Base-by-base conservation (phyloP, 2,329 filamentous ascomycete genomes). In the Trichoderma sp. region DNA sequence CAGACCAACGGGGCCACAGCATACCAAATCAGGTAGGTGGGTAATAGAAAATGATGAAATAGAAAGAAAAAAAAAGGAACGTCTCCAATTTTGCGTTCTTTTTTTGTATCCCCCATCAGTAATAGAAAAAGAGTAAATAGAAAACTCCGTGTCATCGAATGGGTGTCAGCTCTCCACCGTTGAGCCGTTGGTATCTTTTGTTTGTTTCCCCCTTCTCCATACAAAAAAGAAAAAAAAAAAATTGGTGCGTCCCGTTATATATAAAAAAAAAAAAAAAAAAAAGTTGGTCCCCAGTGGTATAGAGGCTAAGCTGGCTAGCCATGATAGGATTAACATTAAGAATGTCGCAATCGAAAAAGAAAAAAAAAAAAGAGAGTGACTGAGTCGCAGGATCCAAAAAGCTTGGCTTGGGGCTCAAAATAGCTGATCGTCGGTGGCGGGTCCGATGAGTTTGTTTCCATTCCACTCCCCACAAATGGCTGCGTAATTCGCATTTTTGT, bases 71-170 rank as follows among this genome's bases (percentile, higher is more conserved):
- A 46, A 49, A 49, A 49, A 49, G 46, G 8, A 49, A 58, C 34
- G 54, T 28, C 63, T 54, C 63, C 63, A 51, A 49, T 37, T 66
- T 66, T 66, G 63, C 54, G 54, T 54, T 49, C 63, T 58, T 51
- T 66, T 66, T 56, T 46, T 34, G 55, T n/a, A 16, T 55, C 43
- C 54, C 51, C 30, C 14, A 59, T 59, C 13, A 59, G 26, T 18
- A 46, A 58, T 32, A 30, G 32, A 18, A 26, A 51, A 56, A 56
- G 30, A 28, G 21, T 21, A 34, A 65, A 26, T 3, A 56, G 7
- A 37, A 58, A 65, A 65, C 13, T 55, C 60, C 32, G 37, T 55
- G 16, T 64, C 34, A 26, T 64, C 5, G 60, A 39, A 64, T 55
- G 32, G 46, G 63, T 56, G 61, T 65, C 51, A 58, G 52, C 63